phyloP scores from a whole-genome alignment of 768 basidiomycete species.

The Tricholoma hemisulphureum region DNA sequence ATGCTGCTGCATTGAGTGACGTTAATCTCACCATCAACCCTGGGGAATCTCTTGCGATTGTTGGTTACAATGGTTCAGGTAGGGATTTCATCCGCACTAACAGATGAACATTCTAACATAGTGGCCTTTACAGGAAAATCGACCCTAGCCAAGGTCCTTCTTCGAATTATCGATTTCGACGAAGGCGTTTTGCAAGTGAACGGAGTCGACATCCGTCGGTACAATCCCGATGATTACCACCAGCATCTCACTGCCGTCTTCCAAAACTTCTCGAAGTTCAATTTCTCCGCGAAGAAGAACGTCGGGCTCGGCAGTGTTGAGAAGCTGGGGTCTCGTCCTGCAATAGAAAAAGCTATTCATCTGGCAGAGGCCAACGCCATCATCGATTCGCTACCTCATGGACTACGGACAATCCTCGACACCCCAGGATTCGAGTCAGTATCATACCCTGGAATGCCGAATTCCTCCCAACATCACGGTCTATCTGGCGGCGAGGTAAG shows the following conservation, averaged over 20 bases:
- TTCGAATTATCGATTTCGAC: constrained; percentile 78
- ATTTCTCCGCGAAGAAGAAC: constrained; percentile 75
- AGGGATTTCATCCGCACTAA: constrained; percentile 20
- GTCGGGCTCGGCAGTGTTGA: constrained; percentile 80
- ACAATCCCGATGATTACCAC: constrained; percentile 71
- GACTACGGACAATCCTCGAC: constrained; percentile 72
- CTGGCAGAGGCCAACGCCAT: constrained; percentile 71
- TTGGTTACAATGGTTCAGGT: constrained; percentile 84
- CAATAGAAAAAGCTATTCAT: constrained; percentile 63
- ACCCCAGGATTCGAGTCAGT: constrained; percentile 56
- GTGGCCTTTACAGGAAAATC: constrained; percentile 63
- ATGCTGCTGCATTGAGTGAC: constrained; percentile 63
- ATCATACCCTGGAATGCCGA: constrained; percentile 42
- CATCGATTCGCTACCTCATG: constrained; percentile 64
- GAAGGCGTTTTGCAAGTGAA: constrained; percentile 69
- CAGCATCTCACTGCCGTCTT: constrained; percentile 76
- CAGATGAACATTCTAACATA: constrained; percentile 5
- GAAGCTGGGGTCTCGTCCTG: constrained; percentile 52
- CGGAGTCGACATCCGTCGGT: constrained; percentile 61
- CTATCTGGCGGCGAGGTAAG: constrained; percentile 84
- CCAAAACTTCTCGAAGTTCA: constrained; percentile 83
- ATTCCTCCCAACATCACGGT: constrained; percentile 50
- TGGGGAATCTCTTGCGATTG: constrained; percentile 82
- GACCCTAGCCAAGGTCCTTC: constrained; percentile 77
- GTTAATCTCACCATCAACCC: constrained; percentile 68